phyloP scores from a whole-genome alignment of 2,329 filamentous ascomycete genomes.

The Coniochaeta sp. region DNA sequence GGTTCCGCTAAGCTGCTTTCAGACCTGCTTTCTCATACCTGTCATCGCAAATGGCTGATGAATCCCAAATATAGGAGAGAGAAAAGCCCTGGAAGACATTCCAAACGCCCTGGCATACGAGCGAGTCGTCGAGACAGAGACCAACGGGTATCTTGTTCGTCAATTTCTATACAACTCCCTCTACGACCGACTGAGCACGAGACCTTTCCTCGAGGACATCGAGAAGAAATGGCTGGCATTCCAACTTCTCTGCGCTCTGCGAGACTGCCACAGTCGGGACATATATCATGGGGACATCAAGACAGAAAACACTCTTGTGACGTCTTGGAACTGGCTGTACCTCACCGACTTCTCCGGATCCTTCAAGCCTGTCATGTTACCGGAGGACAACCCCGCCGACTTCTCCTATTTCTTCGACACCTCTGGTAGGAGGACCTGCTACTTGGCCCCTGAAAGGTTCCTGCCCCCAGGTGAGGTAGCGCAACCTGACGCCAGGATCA shows the following conservation, averaged over 20 bases:
- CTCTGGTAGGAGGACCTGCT: constrained; percentile 85
- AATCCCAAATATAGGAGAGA: constrained; percentile 53
- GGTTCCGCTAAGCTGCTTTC: background rate
- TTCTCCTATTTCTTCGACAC: constrained; percentile 98
- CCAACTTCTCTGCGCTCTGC: constrained; percentile 83
- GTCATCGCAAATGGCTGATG: background rate
- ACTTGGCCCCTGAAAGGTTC: constrained; percentile 91
- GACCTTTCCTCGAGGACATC: constrained; percentile 92
- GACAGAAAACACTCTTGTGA: constrained; percentile 93
- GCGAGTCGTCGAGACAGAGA: constrained; percentile 83
- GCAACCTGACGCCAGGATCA: constrained; percentile 51
- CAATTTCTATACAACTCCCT: constrained; percentile 95
- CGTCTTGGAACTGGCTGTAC: constrained; percentile 99
- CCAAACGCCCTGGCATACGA: constrained; percentile 90
- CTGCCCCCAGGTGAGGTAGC: constrained; percentile 61
- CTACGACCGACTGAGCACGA: constrained; percentile 93
- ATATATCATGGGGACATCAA: constrained; percentile 98
- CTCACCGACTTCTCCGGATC: constrained; percentile 94
- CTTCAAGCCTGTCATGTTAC: constrained; percentile 89
- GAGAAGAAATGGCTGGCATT: constrained; percentile 99
- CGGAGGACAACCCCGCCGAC: constrained; percentile 93
- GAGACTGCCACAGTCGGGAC: constrained; percentile 83
- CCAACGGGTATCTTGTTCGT: constrained; percentile 84
- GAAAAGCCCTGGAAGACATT: constrained; percentile 69
- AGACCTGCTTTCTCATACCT: background rate